phyloP scores from a whole-genome alignment of 495 filamentous ascomycete genomes.

The Podospora pseudocomata region DNA sequence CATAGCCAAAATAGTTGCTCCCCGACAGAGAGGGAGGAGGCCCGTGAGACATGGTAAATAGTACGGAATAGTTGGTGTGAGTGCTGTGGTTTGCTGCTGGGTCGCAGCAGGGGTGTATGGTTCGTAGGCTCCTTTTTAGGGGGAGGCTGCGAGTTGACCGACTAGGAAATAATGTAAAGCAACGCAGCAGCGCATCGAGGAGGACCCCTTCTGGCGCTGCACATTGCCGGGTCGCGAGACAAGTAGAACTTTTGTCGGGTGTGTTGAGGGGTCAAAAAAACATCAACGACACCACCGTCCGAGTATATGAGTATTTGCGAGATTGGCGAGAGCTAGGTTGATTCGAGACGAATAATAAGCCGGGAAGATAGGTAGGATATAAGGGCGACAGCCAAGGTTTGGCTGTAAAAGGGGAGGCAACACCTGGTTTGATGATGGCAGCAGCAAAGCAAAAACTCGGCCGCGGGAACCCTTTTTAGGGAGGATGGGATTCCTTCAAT shows the following conservation, averaged over 20 bases:
- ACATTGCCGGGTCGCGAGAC: conserved; percentile 1
- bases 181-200: conserved; percentile 2
- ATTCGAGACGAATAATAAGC: neutral
- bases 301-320: neutral
- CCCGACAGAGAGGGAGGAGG: conserved; percentile 25
- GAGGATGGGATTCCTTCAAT: conserved; percentile 24
- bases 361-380: neutral
- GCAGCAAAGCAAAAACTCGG: neutral
- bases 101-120: neutral
- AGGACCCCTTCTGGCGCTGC: conserved; percentile 6
- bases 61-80: neutral
- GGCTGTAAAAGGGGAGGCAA: neutral
- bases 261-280: neutral
- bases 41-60: conserved; percentile 38
- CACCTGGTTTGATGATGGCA: conserved; percentile 8
- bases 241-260: neutral
- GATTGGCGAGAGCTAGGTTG: neutral
- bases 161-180: conserved; percentile 2
- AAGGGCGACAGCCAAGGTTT: no score
- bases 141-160: conserved; percentile 7
- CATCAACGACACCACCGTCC: conserved; percentile 1
- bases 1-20: conserved; percentile 36
- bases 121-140: neutral
- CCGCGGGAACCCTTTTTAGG: conserved; percentile 7
- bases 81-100: neutral